Evolutionary conservation across 2,329 filamentous ascomycete genomes (phyloP).

Genomic region (Lomentospora prolificans): DNA sequence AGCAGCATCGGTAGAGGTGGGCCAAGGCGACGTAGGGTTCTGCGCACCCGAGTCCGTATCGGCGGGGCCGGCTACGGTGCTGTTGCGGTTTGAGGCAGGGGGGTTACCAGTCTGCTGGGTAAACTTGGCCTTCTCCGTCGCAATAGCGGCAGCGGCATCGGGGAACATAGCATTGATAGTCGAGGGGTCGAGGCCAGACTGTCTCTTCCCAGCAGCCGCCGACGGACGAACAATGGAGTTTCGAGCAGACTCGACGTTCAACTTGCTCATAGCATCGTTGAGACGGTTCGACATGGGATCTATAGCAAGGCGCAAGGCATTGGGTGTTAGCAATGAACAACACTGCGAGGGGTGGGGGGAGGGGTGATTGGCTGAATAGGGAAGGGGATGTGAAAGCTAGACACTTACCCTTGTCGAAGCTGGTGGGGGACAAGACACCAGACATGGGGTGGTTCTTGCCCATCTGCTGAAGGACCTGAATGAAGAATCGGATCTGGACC

Average conservation of each 20-base stretch:
- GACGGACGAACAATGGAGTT: constrained; percentile 79
- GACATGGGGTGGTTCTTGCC: constrained; percentile 97
- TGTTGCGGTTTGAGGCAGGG: constrained; percentile 88
- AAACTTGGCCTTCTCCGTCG: constrained; percentile 95
- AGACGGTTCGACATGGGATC: constrained; percentile 96
- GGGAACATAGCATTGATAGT: constrained; percentile 99
- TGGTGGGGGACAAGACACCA: constrained; percentile 84
- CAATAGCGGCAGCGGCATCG: constrained; percentile 95
- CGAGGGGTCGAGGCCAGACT: constrained; percentile 84
- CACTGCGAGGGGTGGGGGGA: no score
- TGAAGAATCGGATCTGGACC: constrained; percentile 98
- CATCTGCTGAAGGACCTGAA: constrained; percentile 98
- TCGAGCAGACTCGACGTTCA: constrained; percentile 77
- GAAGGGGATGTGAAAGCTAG: no score
- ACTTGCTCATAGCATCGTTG: constrained; percentile 92
- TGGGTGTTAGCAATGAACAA: neutral
- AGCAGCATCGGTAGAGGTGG: constrained; percentile 37
- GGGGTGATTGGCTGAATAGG: no score
- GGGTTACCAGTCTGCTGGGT: constrained; percentile 88
- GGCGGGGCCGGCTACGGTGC: constrained; percentile 43
- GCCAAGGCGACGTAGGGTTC: constrained; percentile 75
- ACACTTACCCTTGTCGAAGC: constrained; percentile 82
- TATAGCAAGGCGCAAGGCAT: constrained; percentile 26
- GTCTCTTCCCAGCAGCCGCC: constrained; percentile 69
- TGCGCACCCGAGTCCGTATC: constrained; percentile 53